A percentile compares a stretch with the other conserved stretches of the same genome.
Conservation (phyloP, 805 yeast genomes). For the Nakazawaea wickerhamii region DNA sequence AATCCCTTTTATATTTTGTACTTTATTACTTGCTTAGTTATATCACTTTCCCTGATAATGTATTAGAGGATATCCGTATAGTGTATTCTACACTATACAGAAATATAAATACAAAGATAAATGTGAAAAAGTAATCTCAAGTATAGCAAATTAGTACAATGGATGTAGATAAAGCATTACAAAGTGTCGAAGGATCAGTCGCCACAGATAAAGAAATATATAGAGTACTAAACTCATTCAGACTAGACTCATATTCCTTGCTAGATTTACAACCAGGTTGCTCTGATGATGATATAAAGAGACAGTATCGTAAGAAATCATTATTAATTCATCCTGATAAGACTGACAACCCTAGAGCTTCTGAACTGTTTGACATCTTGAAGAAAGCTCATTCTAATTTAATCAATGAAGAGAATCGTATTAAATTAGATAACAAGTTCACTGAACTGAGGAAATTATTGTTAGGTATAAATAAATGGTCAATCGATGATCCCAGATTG, state of each 20-base stretch:
- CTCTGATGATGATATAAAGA: constrained; percentile 35
- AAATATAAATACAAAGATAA: neutral
- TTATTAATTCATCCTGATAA: constrained; percentile 68
- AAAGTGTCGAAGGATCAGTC: constrained; percentile 5
- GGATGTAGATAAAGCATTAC: constrained; percentile 5
- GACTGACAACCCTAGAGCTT: constrained; percentile 47
- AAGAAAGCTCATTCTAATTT: constrained; percentile 47
- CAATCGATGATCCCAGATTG: constrained; percentile 31
- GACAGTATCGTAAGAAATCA: constrained; percentile 51
- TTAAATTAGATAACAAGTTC: constrained; percentile 38
- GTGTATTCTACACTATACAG: neutral
- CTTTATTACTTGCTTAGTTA: too few relatives aligned
- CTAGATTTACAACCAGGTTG: constrained; percentile 41
- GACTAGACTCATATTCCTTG: constrained; percentile 50
- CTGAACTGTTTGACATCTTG: constrained; percentile 56
- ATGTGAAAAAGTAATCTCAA: neutral
- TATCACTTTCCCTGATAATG: too few relatives aligned
- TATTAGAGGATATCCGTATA: too few relatives aligned
- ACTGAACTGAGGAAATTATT: constrained; percentile 36
- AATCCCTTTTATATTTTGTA: too few relatives aligned
- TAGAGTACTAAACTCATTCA: constrained; percentile 43
- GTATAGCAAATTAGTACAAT: neutral
- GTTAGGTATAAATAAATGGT: constrained; percentile 31
- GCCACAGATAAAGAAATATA: constrained; percentile 47
- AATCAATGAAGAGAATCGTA: constrained; percentile 32